Conservation (phyloP, 2,329 filamentous ascomycete species). For the Paraphaeosphaeria sporulosa region DNA sequence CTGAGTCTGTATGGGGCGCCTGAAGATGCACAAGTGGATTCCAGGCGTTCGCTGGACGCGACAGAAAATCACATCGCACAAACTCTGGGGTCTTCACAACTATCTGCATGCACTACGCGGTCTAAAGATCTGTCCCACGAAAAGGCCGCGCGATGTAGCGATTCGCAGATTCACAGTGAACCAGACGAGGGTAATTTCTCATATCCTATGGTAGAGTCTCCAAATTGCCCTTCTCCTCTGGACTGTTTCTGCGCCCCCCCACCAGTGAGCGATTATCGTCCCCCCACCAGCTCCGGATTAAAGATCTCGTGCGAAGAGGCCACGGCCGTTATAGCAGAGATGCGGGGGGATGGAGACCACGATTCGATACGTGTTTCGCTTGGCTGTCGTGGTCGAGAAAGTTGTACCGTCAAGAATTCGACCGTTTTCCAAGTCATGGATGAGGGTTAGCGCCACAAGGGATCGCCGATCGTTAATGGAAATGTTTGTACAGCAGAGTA, state of each 20-base stretch:
- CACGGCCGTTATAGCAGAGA: constrained; percentile 36
- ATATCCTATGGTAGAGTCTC: neutral
- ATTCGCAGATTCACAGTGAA: too few relatives aligned
- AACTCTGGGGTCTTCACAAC: too few relatives aligned
- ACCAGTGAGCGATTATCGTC: neutral
- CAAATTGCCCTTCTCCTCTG: constrained; percentile 2
- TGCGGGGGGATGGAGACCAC: constrained; percentile 34
- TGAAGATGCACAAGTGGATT: too few relatives aligned
- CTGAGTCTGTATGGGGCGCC: too few relatives aligned
- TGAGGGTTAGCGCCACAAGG: constrained; percentile 56
- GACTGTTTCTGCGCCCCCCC: constrained; percentile 16
- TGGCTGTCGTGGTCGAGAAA: constrained; percentile 25
- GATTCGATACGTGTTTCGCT: constrained; percentile 28
- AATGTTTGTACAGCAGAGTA: too few relatives aligned
- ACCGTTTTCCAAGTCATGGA: constrained; percentile 36
- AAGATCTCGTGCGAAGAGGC: constrained; percentile 40
- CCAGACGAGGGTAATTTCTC: too few relatives aligned
- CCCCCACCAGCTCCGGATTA: constrained; percentile 12
- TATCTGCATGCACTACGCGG: too few relatives aligned
- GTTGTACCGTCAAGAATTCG: constrained; percentile 33
- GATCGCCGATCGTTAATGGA: too few relatives aligned
- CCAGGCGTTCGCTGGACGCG: too few relatives aligned
- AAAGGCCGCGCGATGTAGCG: too few relatives aligned
- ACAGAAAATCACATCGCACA: too few relatives aligned
- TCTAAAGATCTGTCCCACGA: too few relatives aligned